Evolutionary conservation across 2,329 filamentous ascomycete genomes (phyloP), one percentile per base, ranked within the genome.

Genomic region (Botrytis paeoniae): DNA sequence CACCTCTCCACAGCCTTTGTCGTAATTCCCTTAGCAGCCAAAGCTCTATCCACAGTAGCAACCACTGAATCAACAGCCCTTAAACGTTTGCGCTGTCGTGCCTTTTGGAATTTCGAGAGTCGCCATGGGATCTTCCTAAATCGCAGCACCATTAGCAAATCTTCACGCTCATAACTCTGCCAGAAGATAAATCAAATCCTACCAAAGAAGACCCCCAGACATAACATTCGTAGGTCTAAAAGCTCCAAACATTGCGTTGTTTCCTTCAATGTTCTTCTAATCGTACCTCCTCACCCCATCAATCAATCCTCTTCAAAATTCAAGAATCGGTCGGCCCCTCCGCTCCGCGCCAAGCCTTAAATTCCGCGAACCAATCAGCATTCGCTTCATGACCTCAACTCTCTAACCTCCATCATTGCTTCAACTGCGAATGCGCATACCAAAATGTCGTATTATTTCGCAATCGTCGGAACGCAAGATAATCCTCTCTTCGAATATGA

Each of bases 371-470:
- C 76, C 77, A 79, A 80, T 79, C 76, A 78, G 60, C 70, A 39
- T 43, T 57, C 75, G 41, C 75, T 63, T 74, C 75, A 16, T 45
- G 70, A 70, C 65, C 54, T 70, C 63, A 74, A 60, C 60, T 18
- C 72, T 70, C 69, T 69, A 70, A 63, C 60, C 51, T 59, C 29
- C 70, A 68, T 71, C 63, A 63, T 62, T 69, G 48, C 62, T 60
- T 43, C 57, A 54, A 25, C 10, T 29, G n/a, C 51, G n/a, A 57
- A 57, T 57, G 43, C 25, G 64, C 62, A 51, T 54, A 43, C 63
- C 41, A 72, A 86, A 76, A 98, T 98, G 96, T 98, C 95, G 74
- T 99, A 98, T 87, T 98, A 98, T 86, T 98, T 99, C 84, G 93
- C 93, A 81, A 97, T 99, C 78, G 90, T 99, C 82, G 96, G 95